phyloP scores from a whole-genome alignment of 2,329 filamentous ascomycete genomes.

The Fusarium sp. region DNA sequence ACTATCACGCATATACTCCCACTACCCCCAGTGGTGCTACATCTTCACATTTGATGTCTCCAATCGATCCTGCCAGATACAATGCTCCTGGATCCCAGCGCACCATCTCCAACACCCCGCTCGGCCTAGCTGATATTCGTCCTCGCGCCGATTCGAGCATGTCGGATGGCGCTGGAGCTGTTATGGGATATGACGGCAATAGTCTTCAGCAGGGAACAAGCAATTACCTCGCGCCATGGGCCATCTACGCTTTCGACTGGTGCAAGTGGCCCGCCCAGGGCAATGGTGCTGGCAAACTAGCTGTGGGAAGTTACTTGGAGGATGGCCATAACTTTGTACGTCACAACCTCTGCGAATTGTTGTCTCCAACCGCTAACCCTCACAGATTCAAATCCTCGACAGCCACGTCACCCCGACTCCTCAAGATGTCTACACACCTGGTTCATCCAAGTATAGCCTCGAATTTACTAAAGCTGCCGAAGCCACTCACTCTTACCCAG shows the following conservation, averaged over 20 bases:
- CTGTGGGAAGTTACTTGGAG: slow-evolving; percentile 95
- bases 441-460: slow-evolving; percentile 79
- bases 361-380: slow-evolving; percentile 18
- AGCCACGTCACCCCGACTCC: slow-evolving; percentile 81
- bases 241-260: slow-evolving; percentile 97
- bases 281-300: slow-evolving; percentile 89
- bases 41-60: slow-evolving; percentile 74
- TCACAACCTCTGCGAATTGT: slow-evolving; percentile 7
- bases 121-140: slow-evolving; percentile 92
- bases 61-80: slow-evolving; percentile 67
- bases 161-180: slow-evolving; percentile 76
- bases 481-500: slow-evolving; percentile 97
- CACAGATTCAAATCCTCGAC: slow-evolving; percentile 95
- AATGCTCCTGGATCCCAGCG: slow-evolving; percentile 69
- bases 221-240: slow-evolving; percentile 95
- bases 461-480: slow-evolving; percentile 96
- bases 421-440: slow-evolving; percentile 76
- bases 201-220: slow-evolving; percentile 79
- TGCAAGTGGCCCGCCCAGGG: slow-evolving; percentile 94
- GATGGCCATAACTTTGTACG: slow-evolving; percentile 96
- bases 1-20: slow-evolving; percentile 69
- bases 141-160: slow-evolving; percentile 86
- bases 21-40: slow-evolving; percentile 72
- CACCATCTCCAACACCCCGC: slow-evolving; percentile 82
- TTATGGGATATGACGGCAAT: slow-evolving; percentile 74